These are phyloP conservation scores for Eucalyptus erythrocorys DNA, from an alignment of 345 rosid species.

Conservation along the genomic window DNA sequence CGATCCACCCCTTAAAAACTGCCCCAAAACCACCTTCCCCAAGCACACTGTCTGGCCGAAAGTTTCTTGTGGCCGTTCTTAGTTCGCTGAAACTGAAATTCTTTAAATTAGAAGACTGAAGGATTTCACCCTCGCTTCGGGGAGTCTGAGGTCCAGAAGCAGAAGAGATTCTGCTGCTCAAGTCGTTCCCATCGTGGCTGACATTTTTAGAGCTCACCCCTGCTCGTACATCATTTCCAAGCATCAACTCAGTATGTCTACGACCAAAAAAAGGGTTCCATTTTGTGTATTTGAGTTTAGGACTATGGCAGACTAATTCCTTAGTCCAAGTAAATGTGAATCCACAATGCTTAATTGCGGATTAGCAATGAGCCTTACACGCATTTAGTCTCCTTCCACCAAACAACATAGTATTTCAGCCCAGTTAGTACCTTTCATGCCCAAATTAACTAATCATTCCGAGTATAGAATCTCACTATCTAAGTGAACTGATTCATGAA, in stretches of 20 bases:
- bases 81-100: constrained; percentile 64
- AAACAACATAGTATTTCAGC: neutral
- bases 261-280: neutral
- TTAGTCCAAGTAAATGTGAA: neutral
- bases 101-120: constrained; percentile 61
- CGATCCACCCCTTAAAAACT: constrained; percentile 96
- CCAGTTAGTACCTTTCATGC: neutral
- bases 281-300: neutral
- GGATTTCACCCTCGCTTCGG: constrained; percentile 82
- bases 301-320: neutral
- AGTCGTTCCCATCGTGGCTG: constrained; percentile 37
- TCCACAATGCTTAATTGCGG: neutral
- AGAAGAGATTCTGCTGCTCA: constrained; percentile 35
- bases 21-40: constrained; percentile 99
- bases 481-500: neutral
- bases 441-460: neutral
- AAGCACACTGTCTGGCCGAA: constrained; percentile 85
- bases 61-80: constrained; percentile 68
- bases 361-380: neutral
- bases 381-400: neutral
- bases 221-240: neutral
- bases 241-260: neutral
- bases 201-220: constrained; percentile 52
- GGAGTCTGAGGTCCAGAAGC: constrained; percentile 57
- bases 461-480: neutral